Percentiles rank a stretch among this genome's conserved stretches.
Conservation (phyloP, 2,329 filamentous ascomycete species). For the Aschersonia sp. region DNA sequence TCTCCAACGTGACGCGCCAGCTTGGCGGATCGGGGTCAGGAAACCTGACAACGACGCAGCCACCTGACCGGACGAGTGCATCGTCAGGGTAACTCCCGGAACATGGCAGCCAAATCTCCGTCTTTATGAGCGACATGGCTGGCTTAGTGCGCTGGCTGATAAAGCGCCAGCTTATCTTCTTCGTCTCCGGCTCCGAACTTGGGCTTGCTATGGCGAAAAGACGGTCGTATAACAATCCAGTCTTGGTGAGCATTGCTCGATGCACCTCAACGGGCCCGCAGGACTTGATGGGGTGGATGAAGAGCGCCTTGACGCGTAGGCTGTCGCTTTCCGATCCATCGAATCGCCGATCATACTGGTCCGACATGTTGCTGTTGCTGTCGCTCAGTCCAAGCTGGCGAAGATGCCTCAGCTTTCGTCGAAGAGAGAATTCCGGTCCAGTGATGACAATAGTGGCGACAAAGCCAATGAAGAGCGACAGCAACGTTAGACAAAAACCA, state of each 20-base stretch:
- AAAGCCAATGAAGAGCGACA: neutral
- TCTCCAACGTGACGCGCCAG: neutral
- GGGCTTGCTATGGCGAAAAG: slow-evolving; percentile 16
- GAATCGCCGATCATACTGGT: slow-evolving; percentile 10
- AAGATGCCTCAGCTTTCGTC: slow-evolving; percentile 6
- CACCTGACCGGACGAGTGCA: neutral
- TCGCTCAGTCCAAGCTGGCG: slow-evolving; percentile 6
- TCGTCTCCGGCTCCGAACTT: slow-evolving; percentile 2
- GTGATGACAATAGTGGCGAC: neutral
- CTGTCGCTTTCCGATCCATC: slow-evolving; percentile 1
- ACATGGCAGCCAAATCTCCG: slow-evolving; percentile 1
- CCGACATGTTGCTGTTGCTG: slow-evolving; percentile 10
- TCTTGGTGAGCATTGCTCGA: slow-evolving; percentile 10
- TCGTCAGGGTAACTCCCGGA: neutral
- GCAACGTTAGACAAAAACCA: neutral
- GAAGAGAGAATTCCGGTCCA: neutral
- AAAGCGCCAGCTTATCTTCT: slow-evolving; percentile 8
- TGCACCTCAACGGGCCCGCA: slow-evolving; percentile 12
- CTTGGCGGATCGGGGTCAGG: neutral
- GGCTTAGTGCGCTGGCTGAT: slow-evolving; percentile 11
- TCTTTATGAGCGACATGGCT: slow-evolving; percentile 1
- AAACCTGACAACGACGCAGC: slow-evolving; percentile 1
- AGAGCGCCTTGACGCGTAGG: slow-evolving; percentile 12
- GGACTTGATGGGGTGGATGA: slow-evolving; percentile 14
- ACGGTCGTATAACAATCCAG: slow-evolving; percentile 11